Evolutionary conservation across 345 rosid genomes (phyloP).

Genomic region (Murraya koenigii): DNA sequence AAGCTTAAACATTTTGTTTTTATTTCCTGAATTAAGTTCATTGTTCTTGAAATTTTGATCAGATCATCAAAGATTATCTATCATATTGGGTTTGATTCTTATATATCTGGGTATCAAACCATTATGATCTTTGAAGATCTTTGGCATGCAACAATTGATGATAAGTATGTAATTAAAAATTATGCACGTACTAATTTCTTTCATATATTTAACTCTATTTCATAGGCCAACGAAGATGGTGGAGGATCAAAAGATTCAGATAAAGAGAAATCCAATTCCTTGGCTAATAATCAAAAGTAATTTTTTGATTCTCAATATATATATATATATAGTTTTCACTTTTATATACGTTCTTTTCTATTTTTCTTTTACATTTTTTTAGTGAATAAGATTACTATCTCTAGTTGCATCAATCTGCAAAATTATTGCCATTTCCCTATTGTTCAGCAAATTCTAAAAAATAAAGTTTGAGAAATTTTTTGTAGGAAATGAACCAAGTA

Average conservation of each 20-base stretch:
- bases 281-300: background rate
- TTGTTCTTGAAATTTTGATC: background rate
- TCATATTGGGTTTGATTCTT: background rate
- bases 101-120: background rate
- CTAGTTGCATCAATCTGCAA: background rate
- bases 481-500: background rate
- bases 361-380: background rate
- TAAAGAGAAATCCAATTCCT: background rate
- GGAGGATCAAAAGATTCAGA: background rate
- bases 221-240: background rate
- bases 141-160: background rate
- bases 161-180: too few relatives aligned
- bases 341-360: background rate
- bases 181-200: background rate
- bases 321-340: too few relatives aligned
- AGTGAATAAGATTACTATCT: background rate
- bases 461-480: background rate
- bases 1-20: background rate
- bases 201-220: background rate
- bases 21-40: background rate
- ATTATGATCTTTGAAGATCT: background rate
- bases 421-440: too few relatives aligned
- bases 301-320: background rate
- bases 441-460: too few relatives aligned
- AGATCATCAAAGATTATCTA: background rate